phyloP scores from a whole-genome alignment of 441 rosid species.

The Flueggea neowawraea region DNA sequence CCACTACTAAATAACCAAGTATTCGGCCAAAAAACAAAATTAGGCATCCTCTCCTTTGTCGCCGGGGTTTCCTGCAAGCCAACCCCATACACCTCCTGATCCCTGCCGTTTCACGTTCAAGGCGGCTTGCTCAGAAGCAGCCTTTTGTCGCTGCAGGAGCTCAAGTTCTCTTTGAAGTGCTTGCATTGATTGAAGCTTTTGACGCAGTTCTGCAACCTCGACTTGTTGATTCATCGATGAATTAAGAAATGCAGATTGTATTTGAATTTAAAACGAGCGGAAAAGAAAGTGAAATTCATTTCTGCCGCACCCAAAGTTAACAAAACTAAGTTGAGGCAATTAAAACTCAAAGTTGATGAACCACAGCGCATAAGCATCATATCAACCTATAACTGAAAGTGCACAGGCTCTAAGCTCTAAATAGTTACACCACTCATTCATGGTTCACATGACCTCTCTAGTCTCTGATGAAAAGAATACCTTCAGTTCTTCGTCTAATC shows the following conservation, averaged over 20 bases:
- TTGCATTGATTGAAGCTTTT: constrained; percentile 89
- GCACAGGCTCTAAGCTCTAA: too few species aligned
- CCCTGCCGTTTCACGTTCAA: constrained; percentile 62
- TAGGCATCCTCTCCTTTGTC: constrained; percentile 36
- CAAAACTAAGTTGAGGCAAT: neutral
- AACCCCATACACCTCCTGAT: constrained; percentile 94
- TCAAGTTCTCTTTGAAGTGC: constrained; percentile 84
- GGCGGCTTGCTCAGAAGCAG: constrained; percentile 97
- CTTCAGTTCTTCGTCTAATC: too few species aligned
- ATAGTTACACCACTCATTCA: too few species aligned
- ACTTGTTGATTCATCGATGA: constrained; percentile 41
- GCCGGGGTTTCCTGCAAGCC: constrained; percentile 87
- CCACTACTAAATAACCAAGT: neutral
- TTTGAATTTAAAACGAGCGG: neutral
- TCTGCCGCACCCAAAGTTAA: neutral
- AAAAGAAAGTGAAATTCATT: neutral
- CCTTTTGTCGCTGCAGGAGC: constrained; percentile 91
- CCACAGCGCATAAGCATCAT: too few species aligned
- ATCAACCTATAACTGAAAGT: too few species aligned
- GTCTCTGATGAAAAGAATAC: too few species aligned
- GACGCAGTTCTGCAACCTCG: constrained; percentile 92
- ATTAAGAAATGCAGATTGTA: neutral
- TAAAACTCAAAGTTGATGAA: neutral
- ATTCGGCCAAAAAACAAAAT: constrained; percentile 6
- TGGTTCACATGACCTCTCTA: too few species aligned